phyloP scores from a whole-genome alignment of 2,329 filamentous ascomycete genomes.

The Monosporascus sp. region DNA sequence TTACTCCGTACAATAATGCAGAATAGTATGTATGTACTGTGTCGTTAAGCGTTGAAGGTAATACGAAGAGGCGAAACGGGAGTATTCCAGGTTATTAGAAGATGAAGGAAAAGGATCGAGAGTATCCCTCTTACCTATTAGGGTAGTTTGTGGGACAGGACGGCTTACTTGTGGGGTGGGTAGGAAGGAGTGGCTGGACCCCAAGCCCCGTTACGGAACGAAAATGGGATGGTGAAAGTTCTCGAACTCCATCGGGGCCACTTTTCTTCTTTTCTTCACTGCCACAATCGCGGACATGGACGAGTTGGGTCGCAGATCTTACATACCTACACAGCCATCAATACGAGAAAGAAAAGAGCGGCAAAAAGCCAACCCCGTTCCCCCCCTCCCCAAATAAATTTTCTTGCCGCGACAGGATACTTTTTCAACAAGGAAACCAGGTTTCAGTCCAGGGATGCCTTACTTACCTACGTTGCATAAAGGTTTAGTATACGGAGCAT shows the following conservation, averaged over 20 bases:
- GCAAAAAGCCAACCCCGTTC: neutral
- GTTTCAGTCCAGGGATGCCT: no score
- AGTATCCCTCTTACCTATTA: no score
- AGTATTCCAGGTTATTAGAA: slow-evolving; percentile 2
- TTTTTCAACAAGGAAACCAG: no score
- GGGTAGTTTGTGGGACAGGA: no score
- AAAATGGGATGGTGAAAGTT: neutral
- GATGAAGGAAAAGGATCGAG: neutral
- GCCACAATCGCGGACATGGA: neutral
- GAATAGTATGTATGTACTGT: slow-evolving; percentile 5
- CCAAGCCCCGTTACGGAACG: neutral
- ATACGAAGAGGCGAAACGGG: slow-evolving; percentile 23
- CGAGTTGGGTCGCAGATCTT: neutral
- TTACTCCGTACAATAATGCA: no score
- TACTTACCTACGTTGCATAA: no score
- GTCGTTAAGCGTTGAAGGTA: slow-evolving; percentile 10
- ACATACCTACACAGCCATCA: neutral
- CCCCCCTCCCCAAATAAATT: no score
- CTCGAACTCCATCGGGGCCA: neutral
- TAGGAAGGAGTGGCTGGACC: no score
- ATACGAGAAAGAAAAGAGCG: neutral
- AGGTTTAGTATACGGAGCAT: no score
- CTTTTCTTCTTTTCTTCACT: neutral
- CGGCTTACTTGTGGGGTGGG: no score
- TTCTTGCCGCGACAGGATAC: no score